Evolutionary conservation across 1,284 basidiomycete species (phyloP), one percentile per base, ranked within the genome.

Genomic region (Leccinum fallax): DNA sequence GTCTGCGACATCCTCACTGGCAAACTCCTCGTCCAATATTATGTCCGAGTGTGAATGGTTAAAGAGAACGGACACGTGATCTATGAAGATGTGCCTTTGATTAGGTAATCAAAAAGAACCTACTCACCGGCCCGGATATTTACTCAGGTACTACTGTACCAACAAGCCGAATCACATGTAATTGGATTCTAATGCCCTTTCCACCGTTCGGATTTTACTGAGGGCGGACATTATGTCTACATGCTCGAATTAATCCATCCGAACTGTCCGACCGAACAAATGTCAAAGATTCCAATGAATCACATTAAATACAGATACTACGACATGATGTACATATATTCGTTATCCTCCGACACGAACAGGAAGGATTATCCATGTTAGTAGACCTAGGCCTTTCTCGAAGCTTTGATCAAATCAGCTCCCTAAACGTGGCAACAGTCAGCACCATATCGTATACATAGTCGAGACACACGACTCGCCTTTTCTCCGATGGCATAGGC

Each of bases 1-100:
- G 82, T 80, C 69, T 87, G 85, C 32, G 85, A 87, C 85, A 87
- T 88, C 59, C 24, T 70, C 43, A 9, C 5, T 32, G 28, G 26
- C 24, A 40, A 38, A 9, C 24, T 46, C n/a, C 5, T 11, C n/a
- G 5, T 43, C n/a, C 40, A 43, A 30, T 30, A 9, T 32, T 32
- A 19, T 43, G 40, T 43, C n/a, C 40, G 11, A 4, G 19, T 21
- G 19, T 7, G 19, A 46, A 19, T 40, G 16, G n/a, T 24, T 24
- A 24, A 19, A 43, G 38, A 60, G 26, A n/a, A 34, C 1, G 15
- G 30, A 6, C 59, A 60, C 56, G 61, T 49, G 55, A 60, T n/a
- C 43, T 6, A 40, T 15, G 48, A 60, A 28, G 19, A 46, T 19
- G 40, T 11, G 11, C 43, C 11, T 21, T 19, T 48, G 21, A 21